Evolutionary conservation across 371 early-diverging fungal species (phyloP).

Genomic region (Amoeboaphelidium protococcarum): DNA sequence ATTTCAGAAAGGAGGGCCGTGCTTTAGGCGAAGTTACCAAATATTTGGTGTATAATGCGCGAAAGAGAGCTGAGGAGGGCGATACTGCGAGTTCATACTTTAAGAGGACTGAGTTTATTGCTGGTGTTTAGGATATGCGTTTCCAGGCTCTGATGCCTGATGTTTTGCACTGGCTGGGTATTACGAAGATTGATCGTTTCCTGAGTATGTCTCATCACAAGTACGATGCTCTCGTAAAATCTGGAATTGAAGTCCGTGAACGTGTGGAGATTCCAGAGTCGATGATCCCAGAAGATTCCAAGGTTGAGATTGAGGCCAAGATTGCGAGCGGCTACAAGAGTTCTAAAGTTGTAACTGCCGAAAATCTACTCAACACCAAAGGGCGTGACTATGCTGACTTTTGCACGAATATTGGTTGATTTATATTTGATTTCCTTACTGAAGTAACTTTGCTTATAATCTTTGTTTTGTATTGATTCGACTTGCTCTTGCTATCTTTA

Average conservation of each 20-base stretch:
- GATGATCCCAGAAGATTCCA: slow-evolving; percentile 12
- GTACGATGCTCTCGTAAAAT: slow-evolving; percentile 69
- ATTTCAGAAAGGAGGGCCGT: slow-evolving; percentile 70
- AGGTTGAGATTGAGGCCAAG: slow-evolving; percentile 89
- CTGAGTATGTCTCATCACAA: slow-evolving; percentile 37
- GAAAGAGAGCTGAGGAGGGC: slow-evolving; percentile 57
- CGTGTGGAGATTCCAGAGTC: slow-evolving; percentile 72
- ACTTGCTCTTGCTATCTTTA: no score
- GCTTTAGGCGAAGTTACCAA: slow-evolving; percentile 89
- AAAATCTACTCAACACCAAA: neutral
- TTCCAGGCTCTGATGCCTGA: slow-evolving; percentile 95
- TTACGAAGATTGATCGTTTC: slow-evolving; percentile 77
- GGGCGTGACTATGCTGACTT: no score
- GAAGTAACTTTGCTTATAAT: no score
- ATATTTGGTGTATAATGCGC: slow-evolving; percentile 57
- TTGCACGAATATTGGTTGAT: no score
- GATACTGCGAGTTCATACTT: slow-evolving; percentile 78
- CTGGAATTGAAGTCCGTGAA: slow-evolving; percentile 72
- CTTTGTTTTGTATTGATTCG: no score
- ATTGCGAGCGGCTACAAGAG: slow-evolving; percentile 66
- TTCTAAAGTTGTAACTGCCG: neutral
- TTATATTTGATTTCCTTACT: no score
- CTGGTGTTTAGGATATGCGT: slow-evolving; percentile 89
- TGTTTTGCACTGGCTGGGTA: slow-evolving; percentile 84
- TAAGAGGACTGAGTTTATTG: slow-evolving; percentile 66